Base-by-base conservation (phyloP, 495 filamentous ascomycete species). In the Articulospora tetracladia region DNA sequence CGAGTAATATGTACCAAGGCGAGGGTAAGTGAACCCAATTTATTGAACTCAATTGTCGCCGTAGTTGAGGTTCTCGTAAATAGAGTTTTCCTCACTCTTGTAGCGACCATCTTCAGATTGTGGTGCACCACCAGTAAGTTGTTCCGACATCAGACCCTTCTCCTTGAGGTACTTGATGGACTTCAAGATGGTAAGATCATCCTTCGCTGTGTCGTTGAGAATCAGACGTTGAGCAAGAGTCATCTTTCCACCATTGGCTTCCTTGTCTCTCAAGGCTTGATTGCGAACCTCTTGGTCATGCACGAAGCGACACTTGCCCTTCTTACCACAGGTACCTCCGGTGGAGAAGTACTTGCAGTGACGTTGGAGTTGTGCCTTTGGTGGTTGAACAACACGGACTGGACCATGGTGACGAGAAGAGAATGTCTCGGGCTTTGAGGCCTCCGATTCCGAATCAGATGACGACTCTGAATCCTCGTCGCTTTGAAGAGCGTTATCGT, bases 231-330 rank as follows among this genome's bases (percentile, higher is more conserved):
- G 80, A 61, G 77, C 74, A 15, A 84, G 73, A 0, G 81, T 83
- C 73, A 82, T 77, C 34, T 76, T 77, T 27, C 81, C 81, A 24
- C 77, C 77, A 65, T 83, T 83, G 57, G 70, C 66, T 53, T 78
- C 79, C 25, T 79, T 72, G 63, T 81, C 80, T 53, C 70, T 75
- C 27, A 83, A 68, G 23, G 81, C 80, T 51, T 77, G 77, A 58
- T 79, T 78, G 22, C 81, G 74, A 55, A 81, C 76, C 19, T 73
- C 72, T 3, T 75, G 70, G 61, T 84, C 81, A 64, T 84, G 81
- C 50, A 83, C 79, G 68, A 84, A 84, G 69, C 81, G 81, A 75
- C 81, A 84, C 79, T 84, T 84, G 78, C 79, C 79, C 77, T 81
- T 80, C 77, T 84, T 84, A 23, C 81, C 81, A 61, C 81, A 84